Percentiles rank a stretch among this genome's conserved stretches.
These are phyloP conservation scores for Cryptococcus jaspeensis DNA, from an alignment of 1,284 basidiomycete species.

Conservation along the genomic window DNA sequence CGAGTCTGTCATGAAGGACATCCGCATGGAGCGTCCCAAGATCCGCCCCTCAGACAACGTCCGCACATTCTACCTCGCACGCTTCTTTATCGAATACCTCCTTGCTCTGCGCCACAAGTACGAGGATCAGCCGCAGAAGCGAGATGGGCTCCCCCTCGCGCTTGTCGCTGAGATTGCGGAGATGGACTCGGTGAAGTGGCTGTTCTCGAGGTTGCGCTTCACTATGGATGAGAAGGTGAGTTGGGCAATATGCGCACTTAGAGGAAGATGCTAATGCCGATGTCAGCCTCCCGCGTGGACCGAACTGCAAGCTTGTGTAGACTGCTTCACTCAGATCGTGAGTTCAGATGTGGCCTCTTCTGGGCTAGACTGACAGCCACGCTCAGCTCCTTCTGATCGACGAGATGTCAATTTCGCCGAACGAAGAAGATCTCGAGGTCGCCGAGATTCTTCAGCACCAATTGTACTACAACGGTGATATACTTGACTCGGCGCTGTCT, in stretches of 20 bases:
- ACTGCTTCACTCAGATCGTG: conserved; percentile 81
- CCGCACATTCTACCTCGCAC: conserved; percentile 74
- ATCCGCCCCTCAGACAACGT: conserved; percentile 87
- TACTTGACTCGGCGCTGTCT: conserved; percentile 79
- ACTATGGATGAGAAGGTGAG: conserved; percentile 82
- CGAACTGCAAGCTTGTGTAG: conserved; percentile 90
- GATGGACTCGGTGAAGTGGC: conserved; percentile 80
- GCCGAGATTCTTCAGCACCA: conserved; percentile 79
- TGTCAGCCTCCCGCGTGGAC: conserved; percentile 80
- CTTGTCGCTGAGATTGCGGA: conserved; percentile 80
- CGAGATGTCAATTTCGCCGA: conserved; percentile 55
- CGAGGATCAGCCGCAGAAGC: conserved; percentile 26
- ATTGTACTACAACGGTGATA: conserved; percentile 88
- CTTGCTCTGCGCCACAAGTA: conserved; percentile 55
- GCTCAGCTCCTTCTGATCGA: conserved; percentile 73
- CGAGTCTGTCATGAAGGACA: conserved; percentile 79
- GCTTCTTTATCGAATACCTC: conserved; percentile 90
- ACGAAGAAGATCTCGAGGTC: conserved; percentile 67
- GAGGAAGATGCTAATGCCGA: background rate
- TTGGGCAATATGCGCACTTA: background rate
- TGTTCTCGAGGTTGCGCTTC: conserved; percentile 79
- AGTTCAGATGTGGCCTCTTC: conserved; percentile 13
- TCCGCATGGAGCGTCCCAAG: conserved; percentile 83
- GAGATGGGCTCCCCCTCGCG: conserved; percentile 60
- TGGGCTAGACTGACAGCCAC: conserved; percentile 10